Conservation (phyloP, 495 filamentous ascomycete species). For the Opeltia flavorubescens region DNA sequence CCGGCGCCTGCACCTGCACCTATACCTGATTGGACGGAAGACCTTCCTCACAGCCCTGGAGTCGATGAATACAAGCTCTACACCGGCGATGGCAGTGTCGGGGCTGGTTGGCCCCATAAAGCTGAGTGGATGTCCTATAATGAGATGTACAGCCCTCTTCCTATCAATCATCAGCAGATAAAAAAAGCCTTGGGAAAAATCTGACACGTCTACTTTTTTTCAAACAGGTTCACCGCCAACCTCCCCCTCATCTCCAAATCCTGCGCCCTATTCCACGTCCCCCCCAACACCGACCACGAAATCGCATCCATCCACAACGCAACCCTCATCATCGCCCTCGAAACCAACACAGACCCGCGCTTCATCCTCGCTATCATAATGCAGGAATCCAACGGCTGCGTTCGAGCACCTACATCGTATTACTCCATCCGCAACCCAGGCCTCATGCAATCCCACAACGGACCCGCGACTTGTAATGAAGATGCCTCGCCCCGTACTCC, state of each 20-base stretch:
- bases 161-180: neutral
- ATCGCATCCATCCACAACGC: slow-evolving; percentile 24
- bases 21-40: neutral
- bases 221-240: slow-evolving; percentile 28
- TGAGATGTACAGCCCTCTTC: slow-evolving; percentile 7
- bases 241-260: slow-evolving; percentile 24
- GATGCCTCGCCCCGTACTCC: slow-evolving; percentile 23
- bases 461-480: slow-evolving; percentile 30
- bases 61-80: slow-evolving; percentile 10
- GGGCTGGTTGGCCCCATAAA: slow-evolving; percentile 9
- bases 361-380: slow-evolving; percentile 44
- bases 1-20: slow-evolving; percentile 18
- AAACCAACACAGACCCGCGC: slow-evolving; percentile 34
- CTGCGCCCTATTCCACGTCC: slow-evolving; percentile 26
- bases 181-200: neutral
- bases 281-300: slow-evolving; percentile 27
- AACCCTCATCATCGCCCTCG: slow-evolving; percentile 25
- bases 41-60: neutral
- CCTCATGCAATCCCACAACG: slow-evolving; percentile 41
- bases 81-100: slow-evolving; percentile 10
- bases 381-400: slow-evolving; percentile 47
- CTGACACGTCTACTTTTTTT: neutral
- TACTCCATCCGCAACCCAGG: slow-evolving; percentile 36
- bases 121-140: slow-evolving; percentile 10
- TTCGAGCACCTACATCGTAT: slow-evolving; percentile 34